These are phyloP conservation scores for Ricinus communis DNA, from an alignment of 345 rosid genomes.

Conservation along the genomic window DNA sequence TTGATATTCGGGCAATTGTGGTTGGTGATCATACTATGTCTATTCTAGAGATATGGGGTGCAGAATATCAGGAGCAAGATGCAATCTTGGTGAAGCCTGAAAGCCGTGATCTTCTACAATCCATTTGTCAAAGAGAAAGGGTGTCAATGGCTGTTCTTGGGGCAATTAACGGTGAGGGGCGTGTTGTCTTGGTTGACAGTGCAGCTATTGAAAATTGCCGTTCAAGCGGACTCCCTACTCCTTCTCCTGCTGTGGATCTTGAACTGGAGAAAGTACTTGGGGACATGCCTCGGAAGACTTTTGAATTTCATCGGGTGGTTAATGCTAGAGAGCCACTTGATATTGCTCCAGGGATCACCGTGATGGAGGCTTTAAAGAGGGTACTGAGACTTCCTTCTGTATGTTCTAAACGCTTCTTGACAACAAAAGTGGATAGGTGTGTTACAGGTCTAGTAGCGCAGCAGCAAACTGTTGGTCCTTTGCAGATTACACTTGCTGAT, in stretches of 20 bases:
- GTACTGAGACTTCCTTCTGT: conserved; percentile 83
- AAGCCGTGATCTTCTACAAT: conserved; percentile 60
- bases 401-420: conserved; percentile 74
- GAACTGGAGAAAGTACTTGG: conserved; percentile 94
- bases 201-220: conserved; percentile 47
- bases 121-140: conserved; percentile 88
- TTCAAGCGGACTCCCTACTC: conserved; percentile 64
- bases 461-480: conserved; percentile 95
- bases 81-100: conserved; percentile 89
- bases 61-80: conserved; percentile 98
- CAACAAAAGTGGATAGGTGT: conserved; percentile 92
- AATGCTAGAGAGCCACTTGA: conserved; percentile 65
- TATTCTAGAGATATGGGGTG: conserved; percentile 96
- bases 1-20: conserved; percentile 72
- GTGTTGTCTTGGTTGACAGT: conserved; percentile 70
- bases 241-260: conserved; percentile 88
- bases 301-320: conserved; percentile 61
- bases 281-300: conserved; percentile 86
- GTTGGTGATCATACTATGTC: conserved; percentile 97
- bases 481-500: conserved; percentile 90
- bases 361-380: conserved; percentile 83
- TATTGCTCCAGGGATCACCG: conserved; percentile 81
- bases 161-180: conserved; percentile 71
- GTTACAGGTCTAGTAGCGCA: conserved; percentile 97
- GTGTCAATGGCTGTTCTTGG: conserved; percentile 92